Evolutionary conservation across 805 yeast species (phyloP), one percentile per base, ranked within the genome.

Genomic region (Candida easanensis): DNA sequence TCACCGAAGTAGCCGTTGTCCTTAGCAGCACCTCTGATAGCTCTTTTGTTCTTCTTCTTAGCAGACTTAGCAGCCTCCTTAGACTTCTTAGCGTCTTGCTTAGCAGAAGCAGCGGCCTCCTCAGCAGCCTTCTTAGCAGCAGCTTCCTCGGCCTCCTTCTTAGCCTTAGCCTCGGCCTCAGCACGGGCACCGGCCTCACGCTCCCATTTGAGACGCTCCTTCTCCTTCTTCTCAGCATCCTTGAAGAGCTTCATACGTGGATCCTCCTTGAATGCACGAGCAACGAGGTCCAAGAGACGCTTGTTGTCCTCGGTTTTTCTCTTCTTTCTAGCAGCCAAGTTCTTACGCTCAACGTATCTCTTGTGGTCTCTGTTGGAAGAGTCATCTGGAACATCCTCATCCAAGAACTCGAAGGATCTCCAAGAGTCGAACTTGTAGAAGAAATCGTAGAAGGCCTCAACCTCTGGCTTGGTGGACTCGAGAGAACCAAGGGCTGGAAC

Each of bases 381-480:
- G 71, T 93, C 99, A 74, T 93, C 99, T 57, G 99, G 99, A 61
- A 90, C 97, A 64, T 93, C 99, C 76, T 93, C 99, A 65, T 93
- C 99, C 67, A 89, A 79, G 74, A 90, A 93, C 73, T 93, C 99
- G 64, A 93, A 93, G 37, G 96, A 76, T 76, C 96, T 87, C 99
- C 99, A 93, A 17, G 98, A 91, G 70, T 93, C 97, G 54, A 90
- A 87, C 67, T 84, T 83, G 68, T 83, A 83, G 85, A 93, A 93
- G 80, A 88, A 91, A 56, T 80, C 77, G 77, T 91, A 91, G 72
- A 95, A 90, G 41, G 72, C 74, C 59, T 87, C 95, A 49, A 90
- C 95, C 47, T 85, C 91, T 43, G 78, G 80, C 73, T 87, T 88
- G 46, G 87, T 49, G 42, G 91, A 63, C 32, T 79, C 74, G 38